These are phyloP conservation scores for Hypoxylon fuscum DNA, from an alignment of 495 filamentous ascomycete species.

Conservation along the genomic window DNA sequence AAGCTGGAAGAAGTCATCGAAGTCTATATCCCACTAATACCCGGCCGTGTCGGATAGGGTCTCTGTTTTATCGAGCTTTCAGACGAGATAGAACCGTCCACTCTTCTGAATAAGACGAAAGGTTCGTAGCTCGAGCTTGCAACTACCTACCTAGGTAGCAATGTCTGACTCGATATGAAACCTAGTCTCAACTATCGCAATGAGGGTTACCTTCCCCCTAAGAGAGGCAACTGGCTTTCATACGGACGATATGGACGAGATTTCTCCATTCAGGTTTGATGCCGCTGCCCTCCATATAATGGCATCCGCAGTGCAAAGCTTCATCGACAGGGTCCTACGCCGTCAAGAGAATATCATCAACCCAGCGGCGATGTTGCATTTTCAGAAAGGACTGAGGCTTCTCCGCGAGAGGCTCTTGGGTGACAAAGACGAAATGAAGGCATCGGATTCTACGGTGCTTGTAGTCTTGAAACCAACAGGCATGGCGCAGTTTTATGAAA, in stretches of 20 bases:
- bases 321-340: not conserved
- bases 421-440: slow-evolving; percentile 26
- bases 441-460: slow-evolving; percentile 48
- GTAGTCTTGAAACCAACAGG: slow-evolving; percentile 43
- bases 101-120: not conserved
- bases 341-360: not conserved
- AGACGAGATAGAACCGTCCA: not conserved
- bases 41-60: not conserved
- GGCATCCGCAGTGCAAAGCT: not conserved
- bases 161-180: not conserved
- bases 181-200: not conserved
- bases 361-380: not conserved
- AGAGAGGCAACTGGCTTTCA: not conserved
- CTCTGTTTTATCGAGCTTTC: slow-evolving; percentile 1
- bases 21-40: not conserved
- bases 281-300: not conserved
- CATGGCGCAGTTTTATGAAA: slow-evolving; percentile 42
- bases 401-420: slow-evolving; percentile 43
- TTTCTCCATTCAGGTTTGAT: not conserved
- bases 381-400: slow-evolving; percentile 16
- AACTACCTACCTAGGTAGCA: too few species aligned
- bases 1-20: slow-evolving; percentile 1
- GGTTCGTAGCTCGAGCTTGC: not conserved
- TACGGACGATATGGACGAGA: not conserved
- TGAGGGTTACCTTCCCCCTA: not conserved